Base-by-base conservation (phyloP, 768 basidiomycete species). In the Cyathus striatus region DNA sequence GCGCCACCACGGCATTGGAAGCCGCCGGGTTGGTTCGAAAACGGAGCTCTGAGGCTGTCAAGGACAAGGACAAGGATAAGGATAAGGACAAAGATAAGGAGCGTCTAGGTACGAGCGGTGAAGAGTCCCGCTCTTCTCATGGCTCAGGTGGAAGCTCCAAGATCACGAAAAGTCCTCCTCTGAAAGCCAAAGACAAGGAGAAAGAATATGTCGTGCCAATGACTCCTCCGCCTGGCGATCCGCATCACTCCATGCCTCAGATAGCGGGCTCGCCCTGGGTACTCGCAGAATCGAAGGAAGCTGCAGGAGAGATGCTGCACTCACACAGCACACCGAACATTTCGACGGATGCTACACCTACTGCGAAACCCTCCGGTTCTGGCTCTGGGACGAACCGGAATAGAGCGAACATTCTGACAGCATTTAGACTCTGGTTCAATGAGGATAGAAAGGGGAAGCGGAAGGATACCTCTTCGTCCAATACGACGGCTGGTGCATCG, bases 401-500 rank as follows among this genome's bases (percentile, higher is more conserved):
- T 57, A 74, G 86, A 25, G 87, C 89, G 6, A 91, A 86, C 56
- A 59, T 98, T 22, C 66, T 97, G 38, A 82, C 85, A 2, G 79
- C 90, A 5, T 91, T 98, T 65, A 78, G 90, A 35, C 73, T 84
- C 48, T 92, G 94, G 90, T 95, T 97, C 64, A 80, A 91, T 46
- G 92, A 96, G 47, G 93, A 93, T 49, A 74, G 76, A 50, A 92
- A 90, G 57, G 83, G 90, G 3, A 95, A 94, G 66, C 76, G 87
- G 40, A 88, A 87, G 61, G 81, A 79, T 33, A 39, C 50, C 16
- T n/a, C n/a, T n/a, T n/a, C n/a, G n/a, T n/a, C n/a, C n/a, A n/a
- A n/a, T n/a, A 49, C 61, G 3, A 45, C 59, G 10, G 38, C 60
- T 37, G 46, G 47, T 1, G 53, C 60, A 23, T 52, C n/a, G n/a